phyloP scores from a whole-genome alignment of 306 rosid species.

The Abrus precatorius region DNA sequence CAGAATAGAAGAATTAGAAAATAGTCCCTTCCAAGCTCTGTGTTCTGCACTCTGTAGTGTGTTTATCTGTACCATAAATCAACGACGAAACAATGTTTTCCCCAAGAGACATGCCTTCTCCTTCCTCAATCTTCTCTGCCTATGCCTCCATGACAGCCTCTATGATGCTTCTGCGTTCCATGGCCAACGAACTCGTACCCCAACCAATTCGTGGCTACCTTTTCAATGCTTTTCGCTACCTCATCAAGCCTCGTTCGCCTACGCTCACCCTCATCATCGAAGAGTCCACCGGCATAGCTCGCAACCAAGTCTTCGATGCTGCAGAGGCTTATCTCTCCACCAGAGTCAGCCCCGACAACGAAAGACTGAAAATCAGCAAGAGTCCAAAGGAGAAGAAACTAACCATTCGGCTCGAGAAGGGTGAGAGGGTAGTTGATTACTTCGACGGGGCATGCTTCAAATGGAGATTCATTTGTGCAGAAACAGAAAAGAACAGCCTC shows the following conservation, averaged over 20 bases:
- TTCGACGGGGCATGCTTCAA: constrained; percentile 55
- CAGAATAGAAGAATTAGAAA: no score
- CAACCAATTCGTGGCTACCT: constrained; percentile 68
- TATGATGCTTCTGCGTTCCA: constrained; percentile 72
- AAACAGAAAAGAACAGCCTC: constrained; percentile 52
- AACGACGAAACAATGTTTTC: constrained; percentile 58
- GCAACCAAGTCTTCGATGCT: constrained; percentile 82
- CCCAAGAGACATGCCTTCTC: constrained; percentile 70
- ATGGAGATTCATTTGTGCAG: constrained; percentile 62
- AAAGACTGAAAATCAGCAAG: constrained; percentile 69
- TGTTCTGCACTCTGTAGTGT: no score
- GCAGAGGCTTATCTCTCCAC: constrained; percentile 73
- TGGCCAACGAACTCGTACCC: constrained; percentile 81
- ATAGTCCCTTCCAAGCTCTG: no score
- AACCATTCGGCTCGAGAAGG: constrained; percentile 68
- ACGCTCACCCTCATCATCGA: constrained; percentile 80
- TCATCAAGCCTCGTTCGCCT: constrained; percentile 59
- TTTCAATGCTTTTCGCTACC: constrained; percentile 50
- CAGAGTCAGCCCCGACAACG: constrained; percentile 59
- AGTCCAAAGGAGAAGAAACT: constrained; percentile 66
- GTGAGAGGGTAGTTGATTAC: constrained; percentile 61
- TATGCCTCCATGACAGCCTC: constrained; percentile 89
- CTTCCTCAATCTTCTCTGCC: constrained; percentile 80
- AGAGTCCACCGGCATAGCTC: constrained; percentile 61
- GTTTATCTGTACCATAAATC: no score